Evolutionary conservation across 176 grass and related monocot species (phyloP).

Genomic region (Aegilops sharonensis): DNA sequence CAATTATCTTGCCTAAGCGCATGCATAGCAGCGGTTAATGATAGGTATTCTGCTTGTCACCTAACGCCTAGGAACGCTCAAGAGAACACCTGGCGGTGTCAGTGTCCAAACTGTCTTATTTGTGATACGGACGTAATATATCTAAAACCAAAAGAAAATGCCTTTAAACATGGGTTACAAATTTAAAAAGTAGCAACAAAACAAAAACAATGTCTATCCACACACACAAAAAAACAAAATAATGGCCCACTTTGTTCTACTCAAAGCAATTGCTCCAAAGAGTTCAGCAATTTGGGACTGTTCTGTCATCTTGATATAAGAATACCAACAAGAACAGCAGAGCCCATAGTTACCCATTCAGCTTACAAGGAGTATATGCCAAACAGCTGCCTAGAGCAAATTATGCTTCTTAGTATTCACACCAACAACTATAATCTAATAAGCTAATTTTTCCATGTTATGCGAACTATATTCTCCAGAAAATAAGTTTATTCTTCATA

Average conservation of each 20-base stretch:
- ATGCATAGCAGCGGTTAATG: not conserved
- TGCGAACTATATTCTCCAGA: not conserved
- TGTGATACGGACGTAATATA: not conserved
- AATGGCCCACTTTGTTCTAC: not conserved
- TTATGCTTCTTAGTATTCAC: not conserved
- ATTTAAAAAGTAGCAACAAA: not conserved
- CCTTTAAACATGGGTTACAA: not conserved
- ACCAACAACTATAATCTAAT: not conserved
- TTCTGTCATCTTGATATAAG: not conserved
- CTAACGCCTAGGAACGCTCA: not conserved
- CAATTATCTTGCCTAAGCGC: not conserved
- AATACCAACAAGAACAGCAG: slow-evolving; percentile 10
- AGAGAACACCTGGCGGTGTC: not conserved
- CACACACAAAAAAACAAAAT: not conserved
- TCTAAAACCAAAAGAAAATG: not conserved
- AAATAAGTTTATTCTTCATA: not conserved
- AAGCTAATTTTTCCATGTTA: not conserved
- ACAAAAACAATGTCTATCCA: not conserved
- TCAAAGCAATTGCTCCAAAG: not conserved
- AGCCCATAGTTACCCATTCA: not conserved
- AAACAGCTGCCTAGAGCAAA: not conserved
- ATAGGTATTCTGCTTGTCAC: not conserved
- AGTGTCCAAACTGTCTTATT: not conserved
- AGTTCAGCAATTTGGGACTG: not conserved
- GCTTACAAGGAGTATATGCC: not conserved